Evolutionary conservation across 2,329 filamentous ascomycete species (phyloP), one percentile per base, ranked within the genome.

Genomic region (Tricladium varicosporioides): DNA sequence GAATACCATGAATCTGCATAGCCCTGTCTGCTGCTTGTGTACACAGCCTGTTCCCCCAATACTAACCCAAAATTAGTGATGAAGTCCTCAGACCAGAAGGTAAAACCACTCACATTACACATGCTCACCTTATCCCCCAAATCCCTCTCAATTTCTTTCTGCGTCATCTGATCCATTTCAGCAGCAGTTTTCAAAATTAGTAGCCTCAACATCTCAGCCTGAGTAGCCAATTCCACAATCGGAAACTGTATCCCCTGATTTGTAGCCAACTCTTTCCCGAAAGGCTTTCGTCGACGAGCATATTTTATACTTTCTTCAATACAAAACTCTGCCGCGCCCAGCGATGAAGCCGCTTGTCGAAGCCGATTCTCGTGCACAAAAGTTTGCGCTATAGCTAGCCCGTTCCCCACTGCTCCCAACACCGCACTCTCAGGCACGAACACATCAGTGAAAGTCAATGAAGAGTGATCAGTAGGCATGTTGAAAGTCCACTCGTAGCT

Each of bases 51-150:
- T 86, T 86, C 0, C 81, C 83, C 75, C 80, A 86, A 67, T 84
- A 86, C 64, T 66, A 36, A 16, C 16, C 43, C 46, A 22, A 87
- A 27, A 27, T 27, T 7, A 27, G 22, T 27, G 22, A 27, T 27
- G 7, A 27, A 27, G 80, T 96, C 92, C 91, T 91, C 97, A 72
- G 85, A 85, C 85, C 90, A 92, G 27, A 88, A 86, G 11, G 89
- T 92, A 0, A 92, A 83, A 42, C 96, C 75, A 27, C 92, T 47
- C 36, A 64, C 64, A 65, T 86, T 86, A 70, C 84, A 86, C 83
- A 86, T 86, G 53, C 76, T 78, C 31, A 86, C 82, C 66, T 84
- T 83, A 66, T 84, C 80, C 19, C 81, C 80, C n/a, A 86, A 72
- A 61, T 75, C 75, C 65, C 74, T 76, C 71, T 86, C 83, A 27